phyloP scores from a whole-genome alignment of 148 eudicot species.

The Chenopodium quinoa region DNA sequence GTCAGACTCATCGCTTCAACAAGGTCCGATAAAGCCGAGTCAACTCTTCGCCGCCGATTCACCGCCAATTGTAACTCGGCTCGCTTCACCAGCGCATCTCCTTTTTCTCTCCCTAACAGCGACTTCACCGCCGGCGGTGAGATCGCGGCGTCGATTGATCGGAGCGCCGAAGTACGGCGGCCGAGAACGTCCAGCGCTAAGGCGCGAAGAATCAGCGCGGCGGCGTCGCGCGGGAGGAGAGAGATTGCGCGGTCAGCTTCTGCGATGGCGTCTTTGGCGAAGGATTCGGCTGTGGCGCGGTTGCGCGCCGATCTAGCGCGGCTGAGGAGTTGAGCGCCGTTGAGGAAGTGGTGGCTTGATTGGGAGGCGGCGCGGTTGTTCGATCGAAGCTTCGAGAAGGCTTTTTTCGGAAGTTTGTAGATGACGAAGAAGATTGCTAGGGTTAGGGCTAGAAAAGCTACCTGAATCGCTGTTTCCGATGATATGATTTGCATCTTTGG shows the following conservation, averaged over 20 bases:
- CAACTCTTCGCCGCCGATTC: conserved; percentile 52
- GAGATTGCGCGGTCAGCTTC: conserved; percentile 70
- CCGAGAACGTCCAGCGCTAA: conserved; percentile 58
- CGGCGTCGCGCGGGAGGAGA: conserved; percentile 58
- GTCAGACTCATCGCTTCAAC: conserved; percentile 55
- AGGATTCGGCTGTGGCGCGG: conserved; percentile 42
- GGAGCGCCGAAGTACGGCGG: conserved; percentile 52
- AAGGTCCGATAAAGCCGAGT: conserved; percentile 65
- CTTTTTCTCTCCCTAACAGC: conserved; percentile 45
- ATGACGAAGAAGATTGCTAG: conserved; percentile 55
- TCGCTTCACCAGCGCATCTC: conserved; percentile 68
- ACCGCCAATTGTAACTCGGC: conserved; percentile 63
- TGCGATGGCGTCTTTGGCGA: conserved; percentile 57
- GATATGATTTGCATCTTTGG: conserved; percentile 14
- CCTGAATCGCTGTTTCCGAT: conserved; percentile 34
- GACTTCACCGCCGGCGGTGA: conserved; percentile 46
- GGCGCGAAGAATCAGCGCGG: conserved; percentile 66
- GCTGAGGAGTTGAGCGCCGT: conserved; percentile 69
- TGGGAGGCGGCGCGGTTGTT: conserved; percentile 45
- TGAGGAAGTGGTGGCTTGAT: conserved; percentile 69
- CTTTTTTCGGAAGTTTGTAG: conserved; percentile 46
- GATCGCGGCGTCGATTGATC: conserved; percentile 60
- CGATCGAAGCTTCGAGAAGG: conserved; percentile 65
- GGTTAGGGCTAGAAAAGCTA: conserved; percentile 43
- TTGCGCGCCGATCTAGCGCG: conserved; percentile 53